These are phyloP conservation scores for Pyrenopolyporus hunteri DNA, from an alignment of 495 filamentous ascomycete species.

Conservation along the genomic window DNA sequence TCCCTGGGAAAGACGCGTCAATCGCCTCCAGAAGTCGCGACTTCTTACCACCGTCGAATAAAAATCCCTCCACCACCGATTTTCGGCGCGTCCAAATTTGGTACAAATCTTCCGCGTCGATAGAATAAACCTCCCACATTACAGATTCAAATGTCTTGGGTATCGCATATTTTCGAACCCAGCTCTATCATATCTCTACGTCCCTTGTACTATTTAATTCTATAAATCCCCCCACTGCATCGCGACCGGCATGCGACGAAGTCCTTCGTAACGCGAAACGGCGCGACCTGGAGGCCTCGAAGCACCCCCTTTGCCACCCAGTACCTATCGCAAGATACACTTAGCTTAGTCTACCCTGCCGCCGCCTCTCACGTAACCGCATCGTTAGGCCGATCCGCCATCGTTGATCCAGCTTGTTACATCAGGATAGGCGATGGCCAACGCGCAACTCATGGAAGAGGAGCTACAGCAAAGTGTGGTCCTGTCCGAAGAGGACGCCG, in stretches of 20 bases:
- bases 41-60: neutral
- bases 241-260: slow-evolving; percentile 35
- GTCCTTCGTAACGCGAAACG: slow-evolving; percentile 36
- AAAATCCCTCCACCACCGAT: neutral
- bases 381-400: neutral
- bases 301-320: slow-evolving; percentile 20
- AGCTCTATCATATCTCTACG: neutral
- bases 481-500: slow-evolving; percentile 50
- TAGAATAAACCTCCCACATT: slow-evolving; percentile 6
- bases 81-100: slow-evolving; percentile 16
- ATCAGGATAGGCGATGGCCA: slow-evolving; percentile 46
- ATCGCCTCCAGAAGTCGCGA: neutral
- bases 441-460: slow-evolving; percentile 57
- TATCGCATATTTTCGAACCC: slow-evolving; percentile 5
- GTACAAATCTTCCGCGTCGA: neutral
- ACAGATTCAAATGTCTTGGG: slow-evolving; percentile 31
- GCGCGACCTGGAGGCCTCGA: slow-evolving; percentile 28
- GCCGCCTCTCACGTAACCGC: neutral
- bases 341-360: neutral
- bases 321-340: slow-evolving; percentile 5
- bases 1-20: slow-evolving; percentile 25
- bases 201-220: neutral
- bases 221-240: neutral
- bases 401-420: neutral
- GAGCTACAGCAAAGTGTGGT: slow-evolving; percentile 57